These are phyloP conservation scores for Benincasa hispida DNA, from an alignment of 306 rosid genomes.

Conservation along the genomic window DNA sequence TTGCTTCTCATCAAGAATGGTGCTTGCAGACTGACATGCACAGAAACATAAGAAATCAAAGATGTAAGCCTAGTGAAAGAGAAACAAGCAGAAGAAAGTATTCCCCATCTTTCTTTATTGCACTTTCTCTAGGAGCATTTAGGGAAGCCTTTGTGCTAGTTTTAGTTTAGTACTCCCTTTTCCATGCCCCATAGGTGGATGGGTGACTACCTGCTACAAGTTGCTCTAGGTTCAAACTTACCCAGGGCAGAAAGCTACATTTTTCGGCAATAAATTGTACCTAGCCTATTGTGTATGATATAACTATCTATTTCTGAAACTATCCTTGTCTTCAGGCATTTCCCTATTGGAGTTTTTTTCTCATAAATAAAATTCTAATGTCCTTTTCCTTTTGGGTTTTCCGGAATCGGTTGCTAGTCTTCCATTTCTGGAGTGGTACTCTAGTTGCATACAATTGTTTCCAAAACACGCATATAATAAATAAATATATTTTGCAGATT, in stretches of 20 bases:
- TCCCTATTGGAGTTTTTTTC: background rate
- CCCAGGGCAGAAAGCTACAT: background rate
- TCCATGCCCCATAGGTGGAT: background rate
- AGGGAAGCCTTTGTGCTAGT: background rate
- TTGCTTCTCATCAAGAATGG: slow-evolving; percentile 73
- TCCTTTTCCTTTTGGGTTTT: background rate
- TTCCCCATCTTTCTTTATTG: background rate
- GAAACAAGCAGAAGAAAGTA: background rate
- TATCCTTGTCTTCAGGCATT: background rate
- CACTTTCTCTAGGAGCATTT: background rate
- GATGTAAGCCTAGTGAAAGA: background rate
- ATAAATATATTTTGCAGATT: background rate
- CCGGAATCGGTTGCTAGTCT: background rate
- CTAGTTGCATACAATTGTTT: background rate
- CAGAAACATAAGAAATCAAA: background rate
- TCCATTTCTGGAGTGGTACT: background rate
- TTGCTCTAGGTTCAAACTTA: background rate
- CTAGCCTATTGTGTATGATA: background rate
- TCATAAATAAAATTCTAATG: background rate
- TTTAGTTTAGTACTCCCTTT: background rate
- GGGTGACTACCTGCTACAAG: background rate
- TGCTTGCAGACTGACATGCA: slow-evolving; percentile 49
- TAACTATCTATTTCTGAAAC: background rate
- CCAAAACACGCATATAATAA: background rate
- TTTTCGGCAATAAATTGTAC: background rate